Base-by-base conservation (phyloP, 2,329 filamentous ascomycete genomes). In the Aureobasidium pullulans region DNA sequence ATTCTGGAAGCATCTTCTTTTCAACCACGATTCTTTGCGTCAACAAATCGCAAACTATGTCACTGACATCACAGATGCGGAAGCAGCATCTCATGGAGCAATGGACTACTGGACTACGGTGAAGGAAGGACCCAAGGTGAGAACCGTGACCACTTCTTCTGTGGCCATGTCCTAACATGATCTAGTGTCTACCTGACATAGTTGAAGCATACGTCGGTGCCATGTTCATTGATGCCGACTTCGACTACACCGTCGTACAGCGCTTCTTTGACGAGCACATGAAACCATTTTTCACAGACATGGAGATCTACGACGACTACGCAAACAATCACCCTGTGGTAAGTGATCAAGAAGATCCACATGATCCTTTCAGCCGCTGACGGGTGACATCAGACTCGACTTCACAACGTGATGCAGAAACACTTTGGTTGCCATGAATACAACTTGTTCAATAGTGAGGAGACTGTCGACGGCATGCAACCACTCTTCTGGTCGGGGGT, bases 161-260 rank as follows among this genome's bases (percentile, higher is more conserved):
- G 16, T 9, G 16, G 16, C 11, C 6, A 6, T 23, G 2, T 36
- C 11, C 40, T 56, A 11, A 52, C 29, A 6, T 10, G 9, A 6
- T 28, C 4, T 11, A 59, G 74, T 85, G 81, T 57, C 82, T 97
- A 6, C 84, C 92, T 0, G 94, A 99, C 71, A 83, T 96, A 39
- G 79, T 97, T 3, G 94, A 99, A 77, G 84, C 93, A 0, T 94
- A 91, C 66, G 76, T 96, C 2, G 94, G 91, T 1, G 93, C 93
- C 19, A 80, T 96, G 23, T 97, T 97, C 70, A 88, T 99, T 10
- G 94, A 99, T 72, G 88, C 89, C 0, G 78, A 81, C 47, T 97
- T 93, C 73, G 76, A 94, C 68, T 96, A 87, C 71, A 71, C 71
- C 11, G 79, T 85, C 16, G 87, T 97, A 1, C 83, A 88, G 63